Evolutionary conservation across 2,329 filamentous ascomycete genomes (phyloP).

Genomic region (Aureobasidium sp.): DNA sequence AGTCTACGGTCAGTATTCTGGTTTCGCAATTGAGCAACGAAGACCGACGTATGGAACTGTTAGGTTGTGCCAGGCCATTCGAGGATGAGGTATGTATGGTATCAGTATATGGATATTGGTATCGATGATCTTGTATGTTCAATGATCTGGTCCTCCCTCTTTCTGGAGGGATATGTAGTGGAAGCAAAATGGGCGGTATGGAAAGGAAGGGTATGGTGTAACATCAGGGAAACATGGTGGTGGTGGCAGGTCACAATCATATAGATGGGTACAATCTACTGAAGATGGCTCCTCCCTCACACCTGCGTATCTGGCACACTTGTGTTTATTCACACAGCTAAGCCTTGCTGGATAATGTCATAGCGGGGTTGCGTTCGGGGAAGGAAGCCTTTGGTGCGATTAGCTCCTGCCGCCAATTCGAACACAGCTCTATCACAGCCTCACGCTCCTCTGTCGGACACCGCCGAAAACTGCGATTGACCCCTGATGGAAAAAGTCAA

Average conservation of each 20-base stretch:
- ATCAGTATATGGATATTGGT: background rate
- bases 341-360: slow-evolving; percentile 7
- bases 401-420: background rate
- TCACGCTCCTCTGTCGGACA: background rate
- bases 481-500: background rate
- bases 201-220: background rate
- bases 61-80: slow-evolving; percentile 6
- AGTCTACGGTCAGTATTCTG: background rate
- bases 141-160: background rate
- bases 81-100: background rate
- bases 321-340: background rate
- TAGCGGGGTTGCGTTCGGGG: background rate
- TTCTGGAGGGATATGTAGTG: background rate
- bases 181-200: background rate
- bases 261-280: background rate
- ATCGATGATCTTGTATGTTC: background rate
- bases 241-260: background rate
- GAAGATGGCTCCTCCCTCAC: background rate
- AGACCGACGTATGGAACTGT: background rate
- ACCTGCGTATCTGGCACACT: background rate
- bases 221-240: background rate
- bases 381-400: background rate
- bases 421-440: background rate
- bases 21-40: background rate
- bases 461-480: background rate